These are phyloP conservation scores for Diatrype stigma DNA, from an alignment of 2,329 filamentous ascomycete genomes.

Conservation along the genomic window DNA sequence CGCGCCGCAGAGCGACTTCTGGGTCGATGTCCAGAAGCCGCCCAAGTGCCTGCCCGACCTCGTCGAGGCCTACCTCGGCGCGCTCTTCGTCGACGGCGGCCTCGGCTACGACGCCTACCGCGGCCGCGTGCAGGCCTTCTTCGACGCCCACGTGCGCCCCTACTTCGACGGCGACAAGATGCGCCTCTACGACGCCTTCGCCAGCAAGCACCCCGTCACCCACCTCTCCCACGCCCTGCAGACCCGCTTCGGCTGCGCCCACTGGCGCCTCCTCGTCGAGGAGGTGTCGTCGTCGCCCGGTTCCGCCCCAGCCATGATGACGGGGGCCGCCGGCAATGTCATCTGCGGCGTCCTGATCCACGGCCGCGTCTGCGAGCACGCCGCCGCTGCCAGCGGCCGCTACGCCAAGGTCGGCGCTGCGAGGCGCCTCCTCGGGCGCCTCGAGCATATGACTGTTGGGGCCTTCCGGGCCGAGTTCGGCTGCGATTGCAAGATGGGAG, in stretches of 20 bases:
- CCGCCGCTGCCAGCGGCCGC: constrained; percentile 57
- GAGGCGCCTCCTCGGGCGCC: constrained; percentile 48
- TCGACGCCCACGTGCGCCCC: constrained; percentile 65
- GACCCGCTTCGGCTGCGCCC: constrained; percentile 59
- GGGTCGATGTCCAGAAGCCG: constrained; percentile 58
- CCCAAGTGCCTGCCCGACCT: constrained; percentile 80
- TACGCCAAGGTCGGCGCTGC: constrained; percentile 71
- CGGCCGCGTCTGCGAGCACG: constrained; percentile 59
- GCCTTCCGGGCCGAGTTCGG: constrained; percentile 58
- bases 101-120: too few species aligned
- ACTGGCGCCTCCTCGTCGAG: constrained; percentile 51
- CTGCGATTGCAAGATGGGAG: constrained; percentile 60
- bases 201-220: constrained; percentile 80
- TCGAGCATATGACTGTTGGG: constrained; percentile 41
- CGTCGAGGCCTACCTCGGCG: constrained; percentile 83
- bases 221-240: constrained; percentile 62
- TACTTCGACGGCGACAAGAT: constrained; percentile 85
- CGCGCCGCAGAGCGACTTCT: constrained; percentile 64
- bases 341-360: constrained; percentile 76
- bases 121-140: constrained; percentile 70
- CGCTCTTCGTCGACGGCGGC: constrained; percentile 82
- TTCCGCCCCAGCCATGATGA: too few species aligned
- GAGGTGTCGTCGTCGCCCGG: constrained; percentile 32
- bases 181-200: constrained; percentile 80
- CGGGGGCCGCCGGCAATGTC: constrained; percentile 51